phyloP scores from a whole-genome alignment of 1,284 basidiomycete species.

The Pholiota adiposa region DNA sequence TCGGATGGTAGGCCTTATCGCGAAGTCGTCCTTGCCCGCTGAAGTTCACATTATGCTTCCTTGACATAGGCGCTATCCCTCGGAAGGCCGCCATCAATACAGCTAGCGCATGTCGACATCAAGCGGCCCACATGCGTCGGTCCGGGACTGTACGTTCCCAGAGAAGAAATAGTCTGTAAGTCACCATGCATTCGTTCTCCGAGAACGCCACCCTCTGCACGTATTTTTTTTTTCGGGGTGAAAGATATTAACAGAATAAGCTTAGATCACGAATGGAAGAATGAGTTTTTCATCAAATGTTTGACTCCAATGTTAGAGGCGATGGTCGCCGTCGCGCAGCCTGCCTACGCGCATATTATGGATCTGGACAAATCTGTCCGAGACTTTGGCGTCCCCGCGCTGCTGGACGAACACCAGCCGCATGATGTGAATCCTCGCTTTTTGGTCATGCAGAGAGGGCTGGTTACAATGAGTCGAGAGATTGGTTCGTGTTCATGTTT shows the following conservation, averaged over 20 bases:
- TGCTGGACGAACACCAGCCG: slow-evolving; percentile 50
- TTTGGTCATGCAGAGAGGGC: slow-evolving; percentile 71
- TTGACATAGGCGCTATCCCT: slow-evolving; percentile 67
- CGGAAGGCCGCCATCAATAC: slow-evolving; percentile 75
- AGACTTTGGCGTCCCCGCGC: slow-evolving; percentile 60
- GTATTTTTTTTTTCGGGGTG: background rate
- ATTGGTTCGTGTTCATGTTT: slow-evolving; percentile 59
- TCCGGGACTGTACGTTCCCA: slow-evolving; percentile 57
- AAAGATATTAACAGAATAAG: slow-evolving; percentile 15
- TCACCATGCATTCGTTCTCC: slow-evolving; percentile 20
- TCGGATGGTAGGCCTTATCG: slow-evolving; percentile 58
- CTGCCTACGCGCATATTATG: slow-evolving; percentile 58
- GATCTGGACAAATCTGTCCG: slow-evolving; percentile 65
- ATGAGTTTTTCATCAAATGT: slow-evolving; percentile 67
- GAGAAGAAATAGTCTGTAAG: slow-evolving; percentile 70
- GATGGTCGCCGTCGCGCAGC: slow-evolving; percentile 61
- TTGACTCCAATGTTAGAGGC: slow-evolving; percentile 69
- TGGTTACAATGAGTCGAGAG: slow-evolving; percentile 67
- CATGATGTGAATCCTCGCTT: slow-evolving; percentile 48
- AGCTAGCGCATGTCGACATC: slow-evolving; percentile 67
- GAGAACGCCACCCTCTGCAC: too few species aligned
- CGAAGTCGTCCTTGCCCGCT: too few species aligned
- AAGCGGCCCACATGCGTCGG: slow-evolving; percentile 64
- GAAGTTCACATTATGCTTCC: background rate
- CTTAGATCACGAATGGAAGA: slow-evolving; percentile 76